These are phyloP conservation scores for Skeletonema menzelii DNA, from an alignment of 108 stramenopile species.

Conservation along the genomic window DNA sequence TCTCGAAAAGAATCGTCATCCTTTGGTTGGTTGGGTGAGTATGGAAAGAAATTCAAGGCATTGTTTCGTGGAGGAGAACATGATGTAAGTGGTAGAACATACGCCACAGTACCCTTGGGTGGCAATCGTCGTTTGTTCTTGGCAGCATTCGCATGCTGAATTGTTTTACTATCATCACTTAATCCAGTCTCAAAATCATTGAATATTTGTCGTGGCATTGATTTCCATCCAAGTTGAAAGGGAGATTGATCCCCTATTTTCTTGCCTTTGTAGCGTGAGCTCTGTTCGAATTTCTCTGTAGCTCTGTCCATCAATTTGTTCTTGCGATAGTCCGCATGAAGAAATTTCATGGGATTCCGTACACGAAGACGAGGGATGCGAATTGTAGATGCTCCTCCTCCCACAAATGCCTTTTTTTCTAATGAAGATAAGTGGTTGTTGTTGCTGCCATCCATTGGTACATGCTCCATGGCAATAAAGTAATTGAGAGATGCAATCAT, in stretches of 20 bases:
- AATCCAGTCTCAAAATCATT: conserved; percentile 20
- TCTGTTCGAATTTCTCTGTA: conserved; percentile 6
- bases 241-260: conserved; percentile 4
- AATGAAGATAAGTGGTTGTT: not conserved
- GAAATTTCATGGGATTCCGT: conserved; percentile 15
- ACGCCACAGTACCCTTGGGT: conserved; percentile 36
- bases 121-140: conserved; percentile 13
- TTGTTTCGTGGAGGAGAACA: conserved; percentile 11
- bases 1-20: conserved; percentile 38
- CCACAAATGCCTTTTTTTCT: conserved; percentile 8
- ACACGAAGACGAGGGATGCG: conserved; percentile 22
- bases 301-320: conserved; percentile 19
- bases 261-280: conserved; percentile 1
- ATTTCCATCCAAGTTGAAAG: conserved; percentile 40
- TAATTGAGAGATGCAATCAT: conserved; percentile 36
- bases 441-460: not conserved
- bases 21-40: conserved; percentile 25
- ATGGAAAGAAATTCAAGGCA: conserved; percentile 7
- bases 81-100: conserved; percentile 32
- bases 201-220: conserved; percentile 44
- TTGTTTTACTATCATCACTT: conserved; percentile 23
- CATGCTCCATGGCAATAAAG: conserved; percentile 30
- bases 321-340: conserved; percentile 8
- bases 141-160: conserved; percentile 4
- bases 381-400: conserved; percentile 27